phyloP scores from a whole-genome alignment of 2,329 filamentous ascomycete species.

The Seiridium cupressi region DNA sequence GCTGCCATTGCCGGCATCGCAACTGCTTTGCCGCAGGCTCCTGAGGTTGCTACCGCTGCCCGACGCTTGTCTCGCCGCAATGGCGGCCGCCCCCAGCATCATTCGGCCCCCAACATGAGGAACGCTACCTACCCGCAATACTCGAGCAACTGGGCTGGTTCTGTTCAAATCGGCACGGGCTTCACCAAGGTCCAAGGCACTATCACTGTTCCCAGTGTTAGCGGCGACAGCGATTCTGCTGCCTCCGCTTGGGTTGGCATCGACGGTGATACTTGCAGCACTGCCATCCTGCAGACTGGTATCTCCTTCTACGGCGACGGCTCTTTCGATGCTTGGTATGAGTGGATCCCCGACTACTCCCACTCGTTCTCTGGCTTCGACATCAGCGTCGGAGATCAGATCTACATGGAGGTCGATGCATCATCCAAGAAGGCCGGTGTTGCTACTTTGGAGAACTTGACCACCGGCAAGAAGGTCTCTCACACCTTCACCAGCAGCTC shows the following conservation, averaged over 20 bases:
- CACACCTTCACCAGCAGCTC: slow-evolving; percentile 43
- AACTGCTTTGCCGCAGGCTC: slow-evolving; percentile 28
- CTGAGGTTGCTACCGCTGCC: slow-evolving; percentile 39
- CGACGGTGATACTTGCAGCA: slow-evolving; percentile 55
- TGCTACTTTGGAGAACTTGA: slow-evolving; percentile 49
- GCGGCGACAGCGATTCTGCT: slow-evolving; percentile 24
- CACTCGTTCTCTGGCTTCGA: slow-evolving; percentile 47
- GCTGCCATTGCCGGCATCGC: slow-evolving; percentile 16
- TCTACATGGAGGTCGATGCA: slow-evolving; percentile 29
- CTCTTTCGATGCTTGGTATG: slow-evolving; percentile 50
- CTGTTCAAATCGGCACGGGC: slow-evolving; percentile 48
- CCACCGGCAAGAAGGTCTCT: slow-evolving; percentile 47
- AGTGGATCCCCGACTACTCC: slow-evolving; percentile 58
- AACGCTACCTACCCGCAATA: slow-evolving; percentile 39
- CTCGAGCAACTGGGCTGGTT: slow-evolving; percentile 59
- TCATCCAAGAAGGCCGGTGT: slow-evolving; percentile 40
- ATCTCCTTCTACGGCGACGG: slow-evolving; percentile 49
- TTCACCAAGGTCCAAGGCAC: slow-evolving; percentile 52
- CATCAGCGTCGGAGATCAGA: slow-evolving; percentile 27
- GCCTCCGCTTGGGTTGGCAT: slow-evolving; percentile 52
- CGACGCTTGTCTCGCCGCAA: slow-evolving; percentile 40
- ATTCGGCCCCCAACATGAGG: too few species aligned
- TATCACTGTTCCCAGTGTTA: slow-evolving; percentile 49
- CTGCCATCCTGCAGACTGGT: slow-evolving; percentile 56
- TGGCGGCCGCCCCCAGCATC: slow-evolving; percentile 26